phyloP scores from a whole-genome alignment of 129 eudicot genomes.

The Pseudognaphalium luteoalbum region DNA sequence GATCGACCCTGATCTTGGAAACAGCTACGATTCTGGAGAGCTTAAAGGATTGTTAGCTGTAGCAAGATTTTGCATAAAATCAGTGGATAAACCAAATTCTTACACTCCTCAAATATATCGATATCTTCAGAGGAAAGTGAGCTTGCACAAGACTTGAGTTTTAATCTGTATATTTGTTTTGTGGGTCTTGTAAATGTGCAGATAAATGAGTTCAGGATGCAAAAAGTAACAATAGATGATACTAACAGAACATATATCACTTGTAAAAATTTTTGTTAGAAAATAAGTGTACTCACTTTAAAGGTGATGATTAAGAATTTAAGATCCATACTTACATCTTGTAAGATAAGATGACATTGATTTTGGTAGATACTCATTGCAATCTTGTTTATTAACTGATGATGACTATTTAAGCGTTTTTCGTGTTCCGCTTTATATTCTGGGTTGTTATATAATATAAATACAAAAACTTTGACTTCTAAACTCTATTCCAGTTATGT shows the following conservation, averaged over 20 bases:
- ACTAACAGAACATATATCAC: conserved; percentile 7
- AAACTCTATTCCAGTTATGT: not conserved
- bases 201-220: not conserved
- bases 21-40: conserved; percentile 61
- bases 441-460: no score
- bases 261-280: conserved; percentile 27
- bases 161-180: not conserved
- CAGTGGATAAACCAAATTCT: conserved; percentile 53
- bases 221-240: conserved; percentile 7
- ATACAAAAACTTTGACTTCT: not conserved
- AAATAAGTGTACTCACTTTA: conserved; percentile 18
- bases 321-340: not conserved
- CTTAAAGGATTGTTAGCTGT: conserved; percentile 69
- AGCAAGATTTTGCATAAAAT: conserved; percentile 73
- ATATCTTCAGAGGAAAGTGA: conserved; percentile 76
- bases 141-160: conserved; percentile 29
- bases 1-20: conserved; percentile 93
- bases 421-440: not conserved
- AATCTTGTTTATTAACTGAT: not conserved
- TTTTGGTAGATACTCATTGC: not conserved
- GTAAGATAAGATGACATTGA: not conserved
- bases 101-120: conserved; percentile 62
- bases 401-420: not conserved
- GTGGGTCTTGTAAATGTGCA: conserved; percentile 9
- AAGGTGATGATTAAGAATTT: conserved; percentile 9